Percentiles rank a stretch among this genome's conserved stretches.
These are phyloP conservation scores for Conticribra weissflogii DNA, from an alignment of 108 stramenopile species.

Conservation along the genomic window DNA sequence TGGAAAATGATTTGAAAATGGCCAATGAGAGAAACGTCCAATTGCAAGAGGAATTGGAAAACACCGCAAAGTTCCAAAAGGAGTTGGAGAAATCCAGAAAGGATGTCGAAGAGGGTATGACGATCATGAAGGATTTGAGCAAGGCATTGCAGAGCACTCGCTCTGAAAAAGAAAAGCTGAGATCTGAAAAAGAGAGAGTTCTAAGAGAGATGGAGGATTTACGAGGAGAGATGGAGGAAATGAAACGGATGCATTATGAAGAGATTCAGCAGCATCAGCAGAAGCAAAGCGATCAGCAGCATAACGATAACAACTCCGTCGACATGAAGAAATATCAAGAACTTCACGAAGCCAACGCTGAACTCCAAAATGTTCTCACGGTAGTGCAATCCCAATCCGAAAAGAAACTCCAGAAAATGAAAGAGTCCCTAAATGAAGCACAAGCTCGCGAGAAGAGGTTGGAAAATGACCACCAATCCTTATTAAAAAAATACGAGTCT, in stretches of 20 bases:
- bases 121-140: constrained; percentile 39
- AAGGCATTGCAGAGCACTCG: constrained; percentile 26
- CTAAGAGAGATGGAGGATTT: neutral
- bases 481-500: constrained; percentile 9
- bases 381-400: constrained; percentile 24
- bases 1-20: constrained; percentile 13
- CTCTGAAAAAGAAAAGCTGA: constrained; percentile 11
- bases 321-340: constrained; percentile 2
- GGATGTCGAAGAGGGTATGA: constrained; percentile 37
- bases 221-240: neutral
- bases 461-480: constrained; percentile 2
- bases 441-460: constrained; percentile 17
- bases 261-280: neutral
- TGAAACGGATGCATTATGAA: constrained; percentile 8
- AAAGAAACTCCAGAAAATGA: constrained; percentile 21
- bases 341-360: constrained; percentile 16
- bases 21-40: neutral
- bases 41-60: constrained; percentile 14
- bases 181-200: constrained; percentile 5
- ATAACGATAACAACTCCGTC: neutral
- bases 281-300: neutral
- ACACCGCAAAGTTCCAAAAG: neutral
- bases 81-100: constrained; percentile 24
- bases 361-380: constrained; percentile 18
- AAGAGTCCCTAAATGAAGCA: constrained; percentile 7